Percentiles rank a stretch among this genome's conserved stretches.
phyloP scores from a whole-genome alignment of 305 asterid species.

The Solanum hybrid region DNA sequence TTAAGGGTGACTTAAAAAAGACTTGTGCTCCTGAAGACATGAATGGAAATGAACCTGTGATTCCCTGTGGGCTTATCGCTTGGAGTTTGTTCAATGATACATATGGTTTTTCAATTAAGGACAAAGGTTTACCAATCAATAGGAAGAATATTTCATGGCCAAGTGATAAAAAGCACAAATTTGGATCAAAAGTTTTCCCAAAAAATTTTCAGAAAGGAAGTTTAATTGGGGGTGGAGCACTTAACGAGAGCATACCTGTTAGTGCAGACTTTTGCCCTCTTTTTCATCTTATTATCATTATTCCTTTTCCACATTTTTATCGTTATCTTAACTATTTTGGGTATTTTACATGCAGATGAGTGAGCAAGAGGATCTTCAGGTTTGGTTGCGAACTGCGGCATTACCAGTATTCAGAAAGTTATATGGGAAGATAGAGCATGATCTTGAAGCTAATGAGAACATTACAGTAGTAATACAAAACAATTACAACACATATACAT shows the following conservation, averaged over 20 bases:
- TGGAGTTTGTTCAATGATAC: conserved; percentile 93
- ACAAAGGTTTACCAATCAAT: conserved; percentile 30
- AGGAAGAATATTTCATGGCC: conserved; percentile 67
- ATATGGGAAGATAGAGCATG: conserved; percentile 65
- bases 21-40: conserved; percentile 26
- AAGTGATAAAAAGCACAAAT: conserved; percentile 52
- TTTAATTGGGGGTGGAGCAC: conserved; percentile 63
- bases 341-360: conserved; percentile 39
- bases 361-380: conserved; percentile 86
- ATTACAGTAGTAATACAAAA: conserved; percentile 57
- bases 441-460: conserved; percentile 58
- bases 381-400: conserved; percentile 92
- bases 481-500: conserved; percentile 68
- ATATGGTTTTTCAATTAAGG: conserved; percentile 26
- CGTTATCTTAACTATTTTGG: background rate
- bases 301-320: background rate
- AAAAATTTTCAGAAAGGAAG: conserved; percentile 60
- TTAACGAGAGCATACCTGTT: conserved; percentile 55
- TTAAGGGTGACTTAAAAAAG: conserved; percentile 10
- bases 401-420: conserved; percentile 65
- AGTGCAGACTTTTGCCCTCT: conserved; percentile 14
- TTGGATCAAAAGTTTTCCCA: conserved; percentile 60
- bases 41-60: conserved; percentile 29
- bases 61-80: conserved; percentile 89
- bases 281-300: background rate